Base-by-base conservation (phyloP, 352 stramenopile genomes). In the Globisporangium yorkense region DNA sequence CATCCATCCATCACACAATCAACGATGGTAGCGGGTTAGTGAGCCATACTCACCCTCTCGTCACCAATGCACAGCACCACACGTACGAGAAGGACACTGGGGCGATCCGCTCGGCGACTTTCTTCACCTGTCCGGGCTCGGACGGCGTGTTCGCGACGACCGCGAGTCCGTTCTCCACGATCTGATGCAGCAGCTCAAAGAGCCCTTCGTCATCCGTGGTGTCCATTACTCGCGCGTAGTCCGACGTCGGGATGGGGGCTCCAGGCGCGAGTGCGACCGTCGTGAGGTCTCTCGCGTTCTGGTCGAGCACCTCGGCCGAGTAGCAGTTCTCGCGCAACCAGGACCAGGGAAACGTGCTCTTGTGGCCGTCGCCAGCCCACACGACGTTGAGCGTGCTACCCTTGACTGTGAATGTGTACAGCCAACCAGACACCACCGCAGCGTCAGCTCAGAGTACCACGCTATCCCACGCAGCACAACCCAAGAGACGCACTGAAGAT, bases 321-420 rank as follows among this genome's bases (percentile, higher is more conserved):
- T 94, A 90, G 74, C 80, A 91, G 59, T 92, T 89, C 55, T 89
- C 76, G 41, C 82, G 71, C 44, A 94, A 66, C 77, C 82, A 92
- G 31, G 72, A 70, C 72, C 68, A 79, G 24, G 75, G 62, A 54
- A 89, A 94, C 15, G 68, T 77, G 51, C 80, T 92, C 66, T 78
- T 72, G 58, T 94, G 84, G 18, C 60, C 58, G 37, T 90, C 72
- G 18, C 73, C 76, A 3, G 56, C 59, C 83, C 83, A 92, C 47
- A 87, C 70, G 51, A 90, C 85, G 46, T 80, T 81, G 5, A 90
- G 58, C 46, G 70, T 81, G 33, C 86, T 80, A 7, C 74, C 78
- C 53, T 87, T 90, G 56, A 92, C 78, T 91, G 47, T 18, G 44
- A 40, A 35, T 13, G 40, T 7, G 27, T 9, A 21, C 15, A 43